Evolutionary conservation across 257 asterid genomes (phyloP).

Genomic region (Solanum raphanifolium): DNA sequence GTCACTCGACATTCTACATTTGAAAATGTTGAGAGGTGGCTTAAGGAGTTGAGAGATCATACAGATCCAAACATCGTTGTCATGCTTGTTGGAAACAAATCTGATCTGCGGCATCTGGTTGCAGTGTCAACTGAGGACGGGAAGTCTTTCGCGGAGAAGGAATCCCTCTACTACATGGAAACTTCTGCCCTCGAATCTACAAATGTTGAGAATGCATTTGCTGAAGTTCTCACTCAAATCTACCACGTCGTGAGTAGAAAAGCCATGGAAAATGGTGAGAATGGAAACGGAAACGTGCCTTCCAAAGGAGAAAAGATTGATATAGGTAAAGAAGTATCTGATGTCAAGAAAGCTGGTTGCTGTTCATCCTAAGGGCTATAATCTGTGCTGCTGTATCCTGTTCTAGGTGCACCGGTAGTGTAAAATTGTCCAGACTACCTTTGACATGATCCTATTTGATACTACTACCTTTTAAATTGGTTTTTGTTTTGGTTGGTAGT

Average conservation of each 20-base stretch:
- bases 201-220: constrained; percentile 64
- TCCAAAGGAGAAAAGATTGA: constrained; percentile 71
- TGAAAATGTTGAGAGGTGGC: constrained; percentile 69
- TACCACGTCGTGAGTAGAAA: constrained; percentile 61
- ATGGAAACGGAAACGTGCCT: constrained; percentile 38
- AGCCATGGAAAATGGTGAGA: constrained; percentile 51
- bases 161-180: constrained; percentile 80
- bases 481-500: neutral
- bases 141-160: constrained; percentile 64
- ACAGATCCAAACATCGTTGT: constrained; percentile 76
- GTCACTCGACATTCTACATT: constrained; percentile 77
- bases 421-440: neutral
- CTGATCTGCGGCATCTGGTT: constrained; percentile 79
- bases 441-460: neutral
- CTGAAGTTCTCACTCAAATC: constrained; percentile 72
- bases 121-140: constrained; percentile 72
- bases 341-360: constrained; percentile 57
- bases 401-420: neutral
- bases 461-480: neutral
- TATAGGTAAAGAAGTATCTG: constrained; percentile 60
- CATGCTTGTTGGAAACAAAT: constrained; percentile 81
- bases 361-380: constrained; percentile 25
- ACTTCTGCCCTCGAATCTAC: constrained; percentile 78
- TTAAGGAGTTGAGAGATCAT: constrained; percentile 65
- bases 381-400: neutral